phyloP scores from a whole-genome alignment of 2,329 filamentous ascomycete genomes.

The Scedosporium minutisporum region DNA sequence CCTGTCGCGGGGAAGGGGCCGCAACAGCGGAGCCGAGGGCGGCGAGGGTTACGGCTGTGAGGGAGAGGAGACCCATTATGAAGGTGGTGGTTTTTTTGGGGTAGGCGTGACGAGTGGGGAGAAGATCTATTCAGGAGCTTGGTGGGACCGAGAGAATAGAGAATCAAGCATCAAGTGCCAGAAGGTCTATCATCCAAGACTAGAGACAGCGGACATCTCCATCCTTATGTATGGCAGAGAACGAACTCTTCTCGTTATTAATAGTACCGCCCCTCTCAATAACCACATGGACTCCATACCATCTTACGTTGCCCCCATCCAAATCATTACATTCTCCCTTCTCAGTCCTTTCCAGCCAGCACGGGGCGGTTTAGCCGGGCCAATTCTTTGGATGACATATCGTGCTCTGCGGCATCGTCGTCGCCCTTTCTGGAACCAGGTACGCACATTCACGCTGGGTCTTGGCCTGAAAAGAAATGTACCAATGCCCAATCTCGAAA shows the following conservation, averaged over 20 bases:
- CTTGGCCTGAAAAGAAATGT: no score
- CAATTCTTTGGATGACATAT: background rate
- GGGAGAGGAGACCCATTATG: conserved; percentile 1
- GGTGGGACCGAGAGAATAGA: background rate
- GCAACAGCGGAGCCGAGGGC: background rate
- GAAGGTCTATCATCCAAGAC: background rate
- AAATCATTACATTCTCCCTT: background rate
- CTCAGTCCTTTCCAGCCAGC: background rate
- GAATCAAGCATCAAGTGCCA: background rate
- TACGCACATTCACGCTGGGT: no score
- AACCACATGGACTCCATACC: no score
- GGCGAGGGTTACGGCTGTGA: conserved; percentile 1
- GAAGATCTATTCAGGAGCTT: background rate
- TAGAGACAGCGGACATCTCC: background rate
- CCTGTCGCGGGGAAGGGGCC: background rate
- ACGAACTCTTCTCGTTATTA: background rate
- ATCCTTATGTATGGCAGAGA: background rate
- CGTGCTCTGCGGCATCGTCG: background rate
- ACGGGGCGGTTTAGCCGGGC: background rate
- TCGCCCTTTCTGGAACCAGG: no score
- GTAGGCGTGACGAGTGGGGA: background rate
- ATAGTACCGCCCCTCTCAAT: background rate
- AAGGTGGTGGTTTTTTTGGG: background rate
- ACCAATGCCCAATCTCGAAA: no score
- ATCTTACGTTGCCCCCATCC: background rate